phyloP scores from a whole-genome alignment of 208 protist genomes.

The Crithidia thermophila region DNA sequence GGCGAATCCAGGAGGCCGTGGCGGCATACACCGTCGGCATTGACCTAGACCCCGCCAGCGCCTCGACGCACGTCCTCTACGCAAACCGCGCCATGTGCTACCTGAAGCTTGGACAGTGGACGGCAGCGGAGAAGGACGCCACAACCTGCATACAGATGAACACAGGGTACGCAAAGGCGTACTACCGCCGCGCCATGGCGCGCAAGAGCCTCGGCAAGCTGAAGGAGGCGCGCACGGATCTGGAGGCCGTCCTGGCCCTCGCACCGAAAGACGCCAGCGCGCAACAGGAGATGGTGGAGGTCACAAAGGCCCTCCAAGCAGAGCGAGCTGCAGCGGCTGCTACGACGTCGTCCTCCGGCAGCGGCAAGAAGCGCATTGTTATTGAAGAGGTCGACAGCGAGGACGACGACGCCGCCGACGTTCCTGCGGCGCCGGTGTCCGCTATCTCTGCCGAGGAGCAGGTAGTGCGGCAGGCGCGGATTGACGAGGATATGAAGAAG shows the following conservation, averaged over 20 bases:
- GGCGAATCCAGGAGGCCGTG: conserved; percentile 77
- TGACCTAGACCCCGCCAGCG: conserved; percentile 72
- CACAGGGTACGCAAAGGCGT: conserved; percentile 84
- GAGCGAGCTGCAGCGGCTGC: conserved; percentile 34
- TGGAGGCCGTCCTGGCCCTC: conserved; percentile 87
- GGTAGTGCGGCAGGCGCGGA: conserved; percentile 27
- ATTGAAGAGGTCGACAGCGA: conserved; percentile 89
- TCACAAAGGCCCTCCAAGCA: conserved; percentile 75
- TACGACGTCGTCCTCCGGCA: conserved; percentile 11
- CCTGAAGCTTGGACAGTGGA: conserved; percentile 77
- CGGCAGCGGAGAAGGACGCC: conserved; percentile 81
- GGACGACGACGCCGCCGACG: conserved; percentile 61
- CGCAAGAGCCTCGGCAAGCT: conserved; percentile 84
- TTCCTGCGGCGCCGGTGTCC: neutral
- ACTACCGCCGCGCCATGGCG: conserved; percentile 86
- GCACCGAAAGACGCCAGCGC: conserved; percentile 69
- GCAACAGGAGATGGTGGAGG: conserved; percentile 63
- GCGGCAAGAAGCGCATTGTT: conserved; percentile 70
- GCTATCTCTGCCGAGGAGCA: conserved; percentile 32
- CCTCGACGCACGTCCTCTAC: conserved; percentile 78
- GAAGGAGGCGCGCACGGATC: conserved; percentile 80
- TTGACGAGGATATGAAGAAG: conserved; percentile 50
- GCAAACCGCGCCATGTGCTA: conserved; percentile 88
- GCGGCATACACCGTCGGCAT: conserved; percentile 85
- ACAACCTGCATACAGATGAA: conserved; percentile 80